Evolutionary conservation across 2,329 filamentous ascomycete genomes (phyloP).

Genomic region (Monosporascus sp.): DNA sequence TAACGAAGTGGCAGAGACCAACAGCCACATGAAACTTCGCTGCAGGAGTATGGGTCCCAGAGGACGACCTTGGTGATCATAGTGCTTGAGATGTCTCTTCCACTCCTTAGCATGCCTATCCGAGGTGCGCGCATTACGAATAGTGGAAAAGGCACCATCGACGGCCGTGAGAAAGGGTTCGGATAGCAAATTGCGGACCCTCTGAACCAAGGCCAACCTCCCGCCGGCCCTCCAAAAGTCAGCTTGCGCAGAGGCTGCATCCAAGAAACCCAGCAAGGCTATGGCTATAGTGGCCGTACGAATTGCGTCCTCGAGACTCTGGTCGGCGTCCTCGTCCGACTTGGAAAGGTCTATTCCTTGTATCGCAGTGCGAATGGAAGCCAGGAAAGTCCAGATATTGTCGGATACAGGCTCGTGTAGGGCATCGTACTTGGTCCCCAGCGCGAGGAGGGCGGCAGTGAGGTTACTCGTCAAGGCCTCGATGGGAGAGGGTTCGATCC

Average conservation of each 20-base stretch:
- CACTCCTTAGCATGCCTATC: conserved; percentile 72
- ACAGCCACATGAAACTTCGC: conserved; percentile 78
- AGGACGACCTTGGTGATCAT: conserved; percentile 72
- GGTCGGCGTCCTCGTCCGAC: conserved; percentile 50
- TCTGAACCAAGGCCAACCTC: conserved; percentile 66
- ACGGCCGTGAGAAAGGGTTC: conserved; percentile 81
- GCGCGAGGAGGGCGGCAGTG: conserved; percentile 71
- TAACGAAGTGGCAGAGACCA: conserved; percentile 73
- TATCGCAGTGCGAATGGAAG: conserved; percentile 62
- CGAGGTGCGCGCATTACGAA: conserved; percentile 70
- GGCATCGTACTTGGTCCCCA: conserved; percentile 68
- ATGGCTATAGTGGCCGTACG: conserved; percentile 72
- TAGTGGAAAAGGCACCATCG: conserved; percentile 84
- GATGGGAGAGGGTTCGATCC: conserved; percentile 82
- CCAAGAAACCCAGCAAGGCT: conserved; percentile 84
- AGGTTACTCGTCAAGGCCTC: conserved; percentile 78
- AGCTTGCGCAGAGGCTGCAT: conserved; percentile 72
- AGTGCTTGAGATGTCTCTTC: conserved; percentile 81
- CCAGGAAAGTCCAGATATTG: conserved; percentile 67
- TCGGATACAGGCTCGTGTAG: conserved; percentile 63
- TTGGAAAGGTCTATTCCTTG: conserved; percentile 49
- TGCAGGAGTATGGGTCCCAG: conserved; percentile 89
- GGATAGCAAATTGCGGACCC: conserved; percentile 69
- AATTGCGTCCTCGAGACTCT: conserved; percentile 61
- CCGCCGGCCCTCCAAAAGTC: conserved; percentile 78